Conservation (phyloP, 192 early-diverging fungal genomes). For the Jimgerdemannia lactiflua region DNA sequence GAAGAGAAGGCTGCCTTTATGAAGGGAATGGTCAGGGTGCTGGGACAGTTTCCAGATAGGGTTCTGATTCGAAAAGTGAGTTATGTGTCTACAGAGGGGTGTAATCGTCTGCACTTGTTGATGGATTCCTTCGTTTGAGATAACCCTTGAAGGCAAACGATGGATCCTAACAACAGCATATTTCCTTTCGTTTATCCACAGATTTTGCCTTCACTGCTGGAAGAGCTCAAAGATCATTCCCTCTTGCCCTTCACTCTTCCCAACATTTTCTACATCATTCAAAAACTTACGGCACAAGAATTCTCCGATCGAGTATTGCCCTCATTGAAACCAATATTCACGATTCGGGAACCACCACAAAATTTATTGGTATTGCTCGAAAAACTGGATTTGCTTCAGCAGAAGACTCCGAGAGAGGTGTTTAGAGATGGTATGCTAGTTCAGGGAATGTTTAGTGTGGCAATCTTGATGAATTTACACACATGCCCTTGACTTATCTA, state of each 20-base stretch:
- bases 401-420: slow-evolving; percentile 52
- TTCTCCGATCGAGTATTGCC: slow-evolving; percentile 62
- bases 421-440: slow-evolving; percentile 58
- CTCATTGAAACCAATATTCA: slow-evolving; percentile 59
- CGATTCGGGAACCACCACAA: slow-evolving; percentile 61
- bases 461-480: too few relatives aligned
- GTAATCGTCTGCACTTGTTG: too few relatives aligned
- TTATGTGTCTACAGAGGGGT: not conserved
- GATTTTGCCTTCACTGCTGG: slow-evolving; percentile 68
- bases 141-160: too few relatives aligned
- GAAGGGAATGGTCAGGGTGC: slow-evolving; percentile 66
- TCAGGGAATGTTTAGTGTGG: not conserved
- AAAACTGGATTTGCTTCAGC: slow-evolving; percentile 60
- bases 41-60: slow-evolving; percentile 70
- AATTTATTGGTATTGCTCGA: slow-evolving; percentile 65
- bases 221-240: slow-evolving; percentile 72
- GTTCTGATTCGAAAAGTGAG: slow-evolving; percentile 66
- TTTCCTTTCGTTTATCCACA: slow-evolving; percentile 10
- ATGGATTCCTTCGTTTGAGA: too few relatives aligned
- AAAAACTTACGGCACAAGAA: slow-evolving; percentile 54
- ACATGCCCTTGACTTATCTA: not conserved
- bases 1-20: slow-evolving; percentile 81
- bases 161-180: too few relatives aligned
- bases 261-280: slow-evolving; percentile 69
- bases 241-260: slow-evolving; percentile 72